Conservation (phyloP, 352 stramenopile genomes). For the Albugo candida region DNA sequence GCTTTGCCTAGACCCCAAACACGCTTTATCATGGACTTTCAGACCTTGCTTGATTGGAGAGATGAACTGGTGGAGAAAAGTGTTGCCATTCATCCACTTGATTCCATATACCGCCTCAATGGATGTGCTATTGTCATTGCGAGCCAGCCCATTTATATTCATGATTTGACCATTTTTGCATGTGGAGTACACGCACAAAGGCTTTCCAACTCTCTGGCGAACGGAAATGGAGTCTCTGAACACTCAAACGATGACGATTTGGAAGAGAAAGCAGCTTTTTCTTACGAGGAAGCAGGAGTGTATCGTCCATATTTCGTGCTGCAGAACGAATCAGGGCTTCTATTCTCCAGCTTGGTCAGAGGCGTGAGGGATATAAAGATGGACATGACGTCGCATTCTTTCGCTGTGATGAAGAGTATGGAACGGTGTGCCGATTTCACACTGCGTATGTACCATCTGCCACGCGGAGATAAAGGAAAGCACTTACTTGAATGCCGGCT, state of each 20-base stretch:
- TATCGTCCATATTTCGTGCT: conserved; percentile 75
- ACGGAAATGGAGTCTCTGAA: not conserved
- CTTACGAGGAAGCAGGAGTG: not conserved
- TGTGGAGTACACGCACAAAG: too few species aligned
- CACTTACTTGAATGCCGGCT: conserved; percentile 61
- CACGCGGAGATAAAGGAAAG: conserved; percentile 64
- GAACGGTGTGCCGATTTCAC: conserved; percentile 40
- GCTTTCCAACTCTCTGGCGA: not conserved
- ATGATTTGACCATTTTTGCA: conserved; percentile 24
- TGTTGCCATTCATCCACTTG: not conserved
- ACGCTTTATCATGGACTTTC: conserved; percentile 64
- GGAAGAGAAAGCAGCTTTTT: not conserved
- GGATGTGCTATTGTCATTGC: conserved; percentile 54
- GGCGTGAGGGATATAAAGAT: conserved; percentile 49
- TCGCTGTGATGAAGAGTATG: conserved; percentile 42
- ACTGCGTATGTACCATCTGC: conserved; percentile 78
- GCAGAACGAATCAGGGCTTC: conserved; percentile 66
- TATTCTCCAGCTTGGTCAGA: conserved; percentile 76
- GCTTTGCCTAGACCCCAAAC: conserved; percentile 46
- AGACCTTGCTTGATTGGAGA: conserved; percentile 48
- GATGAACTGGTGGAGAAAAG: conserved; percentile 26
- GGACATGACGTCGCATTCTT: conserved; percentile 28
- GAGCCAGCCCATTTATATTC: conserved; percentile 49
- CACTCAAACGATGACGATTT: not conserved
- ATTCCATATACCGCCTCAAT: conserved; percentile 64